These are phyloP conservation scores for Butyriboletus appendiculatus DNA, from an alignment of 1,284 basidiomycete genomes.

Conservation along the genomic window DNA sequence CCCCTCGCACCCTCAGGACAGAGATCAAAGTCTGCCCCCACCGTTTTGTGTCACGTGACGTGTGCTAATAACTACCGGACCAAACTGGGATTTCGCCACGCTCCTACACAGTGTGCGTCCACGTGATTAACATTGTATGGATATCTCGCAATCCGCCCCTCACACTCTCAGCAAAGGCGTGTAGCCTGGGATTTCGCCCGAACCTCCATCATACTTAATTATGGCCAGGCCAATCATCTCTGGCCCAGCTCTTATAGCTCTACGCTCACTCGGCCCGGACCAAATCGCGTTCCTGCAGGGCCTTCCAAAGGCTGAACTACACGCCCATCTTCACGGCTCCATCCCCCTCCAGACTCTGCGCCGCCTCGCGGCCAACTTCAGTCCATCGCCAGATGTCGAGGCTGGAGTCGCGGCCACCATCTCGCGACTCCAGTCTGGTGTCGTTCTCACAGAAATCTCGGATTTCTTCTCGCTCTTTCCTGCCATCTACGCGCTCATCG, in stretches of 20 bases:
- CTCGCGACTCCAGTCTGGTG: slow-evolving; percentile 46
- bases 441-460: slow-evolving; percentile 52
- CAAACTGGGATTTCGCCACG: too few species aligned
- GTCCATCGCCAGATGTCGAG: slow-evolving; percentile 18
- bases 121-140: too few species aligned
- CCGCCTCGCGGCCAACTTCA: slow-evolving; percentile 57
- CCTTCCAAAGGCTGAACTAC: slow-evolving; percentile 78
- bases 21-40: too few species aligned
- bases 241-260: slow-evolving; percentile 43
- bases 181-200: too few species aligned
- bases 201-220: too few species aligned
- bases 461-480: slow-evolving; percentile 79
- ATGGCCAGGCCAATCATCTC: slow-evolving; percentile 8
- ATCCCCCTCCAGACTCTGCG: slow-evolving; percentile 70
- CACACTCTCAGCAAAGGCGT: too few species aligned
- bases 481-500: slow-evolving; percentile 74
- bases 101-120: too few species aligned
- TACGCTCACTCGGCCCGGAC: slow-evolving; percentile 48
- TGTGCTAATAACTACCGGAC: too few species aligned
- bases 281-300: slow-evolving; percentile 59
- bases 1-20: too few species aligned
- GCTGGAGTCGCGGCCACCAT: slow-evolving; percentile 16
- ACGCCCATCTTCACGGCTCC: slow-evolving; percentile 82
- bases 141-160: too few species aligned
- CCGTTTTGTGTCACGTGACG: too few species aligned